These are phyloP conservation scores for Aulographum hederae DNA, from an alignment of 2,329 filamentous ascomycete species.

Conservation along the genomic window DNA sequence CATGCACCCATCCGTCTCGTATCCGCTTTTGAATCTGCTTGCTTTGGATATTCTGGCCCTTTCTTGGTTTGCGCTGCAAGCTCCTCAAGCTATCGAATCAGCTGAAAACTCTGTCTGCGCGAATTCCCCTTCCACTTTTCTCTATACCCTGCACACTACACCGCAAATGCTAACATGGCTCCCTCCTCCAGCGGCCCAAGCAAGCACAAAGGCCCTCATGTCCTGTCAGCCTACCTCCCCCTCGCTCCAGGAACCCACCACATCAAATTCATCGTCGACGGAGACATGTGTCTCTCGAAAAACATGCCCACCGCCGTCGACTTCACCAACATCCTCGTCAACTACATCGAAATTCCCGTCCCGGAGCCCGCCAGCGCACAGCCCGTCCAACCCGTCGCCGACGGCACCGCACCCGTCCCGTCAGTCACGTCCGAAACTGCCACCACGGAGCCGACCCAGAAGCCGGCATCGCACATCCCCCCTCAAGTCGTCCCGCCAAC, in stretches of 20 bases:
- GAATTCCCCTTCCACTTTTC: too few relatives aligned
- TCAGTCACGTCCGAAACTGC: too few relatives aligned
- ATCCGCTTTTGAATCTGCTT: too few relatives aligned
- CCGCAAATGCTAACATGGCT: too few relatives aligned
- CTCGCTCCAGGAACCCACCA: conserved; percentile 90
- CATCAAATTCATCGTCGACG: conserved; percentile 88
- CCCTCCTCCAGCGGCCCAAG: conserved; percentile 21
- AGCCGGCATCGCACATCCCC: conserved; percentile 18
- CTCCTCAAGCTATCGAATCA: too few relatives aligned
- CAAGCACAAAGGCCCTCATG: conserved; percentile 18
- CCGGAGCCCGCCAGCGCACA: conserved; percentile 12
- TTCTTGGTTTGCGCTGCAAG: too few relatives aligned
- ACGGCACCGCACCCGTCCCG: conserved; percentile 10
- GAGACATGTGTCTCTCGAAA: conserved; percentile 76
- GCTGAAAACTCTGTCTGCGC: too few relatives aligned
- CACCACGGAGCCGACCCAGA: conserved; percentile 10
- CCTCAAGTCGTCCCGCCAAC: conserved; percentile 21
- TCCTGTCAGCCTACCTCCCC: conserved; percentile 37
- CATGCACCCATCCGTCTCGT: conserved; percentile 2
- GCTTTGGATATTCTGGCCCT: too few relatives aligned
- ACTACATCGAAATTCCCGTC: conserved; percentile 83
- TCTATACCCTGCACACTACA: too few relatives aligned
- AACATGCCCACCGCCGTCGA: conserved; percentile 88
- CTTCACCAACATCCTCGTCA: conserved; percentile 94
- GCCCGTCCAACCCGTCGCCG: conserved; percentile 2